phyloP scores from a whole-genome alignment of 1,139 yeast species.

The Geotrichum australiense region DNA sequence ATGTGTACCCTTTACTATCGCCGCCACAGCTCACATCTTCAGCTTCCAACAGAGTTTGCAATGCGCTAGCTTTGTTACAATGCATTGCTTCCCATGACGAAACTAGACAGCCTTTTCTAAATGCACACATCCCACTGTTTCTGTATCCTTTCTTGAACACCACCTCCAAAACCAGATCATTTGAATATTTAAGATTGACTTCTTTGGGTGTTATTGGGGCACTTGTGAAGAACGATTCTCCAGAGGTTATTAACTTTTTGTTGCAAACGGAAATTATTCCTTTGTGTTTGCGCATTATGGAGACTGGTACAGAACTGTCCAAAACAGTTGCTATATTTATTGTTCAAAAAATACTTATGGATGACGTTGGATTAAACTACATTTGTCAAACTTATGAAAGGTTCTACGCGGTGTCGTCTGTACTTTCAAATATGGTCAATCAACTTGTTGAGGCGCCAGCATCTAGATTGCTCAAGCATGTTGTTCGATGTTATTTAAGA shows the following conservation, averaged over 20 bases:
- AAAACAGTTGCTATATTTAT: constrained; percentile 96
- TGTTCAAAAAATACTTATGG: constrained; percentile 83
- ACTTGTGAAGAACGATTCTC: constrained; percentile 87
- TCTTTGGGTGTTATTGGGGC: constrained; percentile 97
- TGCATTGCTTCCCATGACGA: constrained; percentile 95
- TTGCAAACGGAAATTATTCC: constrained; percentile 94
- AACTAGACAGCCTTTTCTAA: constrained; percentile 74
- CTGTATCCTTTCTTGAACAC: constrained; percentile 91
- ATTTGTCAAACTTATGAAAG: constrained; percentile 94
- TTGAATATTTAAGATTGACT: constrained; percentile 86
- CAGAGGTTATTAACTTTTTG: constrained; percentile 86
- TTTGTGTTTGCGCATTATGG: constrained; percentile 88
- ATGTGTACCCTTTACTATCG: constrained; percentile 80
- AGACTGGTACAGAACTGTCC: constrained; percentile 85
- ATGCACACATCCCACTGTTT: constrained; percentile 87
- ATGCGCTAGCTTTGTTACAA: constrained; percentile 87
- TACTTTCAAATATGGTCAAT: constrained; percentile 80
- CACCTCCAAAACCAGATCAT: constrained; percentile 83
- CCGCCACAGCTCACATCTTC: constrained; percentile 84
- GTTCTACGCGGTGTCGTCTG: constrained; percentile 89
- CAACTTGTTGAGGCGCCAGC: constrained; percentile 67
- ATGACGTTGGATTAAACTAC: constrained; percentile 84
- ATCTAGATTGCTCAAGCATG: constrained; percentile 83
- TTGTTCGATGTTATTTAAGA: constrained; percentile 87
- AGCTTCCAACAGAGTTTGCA: constrained; percentile 90